Evolutionary conservation across 306 rosid genomes (phyloP), one percentile per base, ranked within the genome.

Genomic region (Astragalus glycyphyllos): DNA sequence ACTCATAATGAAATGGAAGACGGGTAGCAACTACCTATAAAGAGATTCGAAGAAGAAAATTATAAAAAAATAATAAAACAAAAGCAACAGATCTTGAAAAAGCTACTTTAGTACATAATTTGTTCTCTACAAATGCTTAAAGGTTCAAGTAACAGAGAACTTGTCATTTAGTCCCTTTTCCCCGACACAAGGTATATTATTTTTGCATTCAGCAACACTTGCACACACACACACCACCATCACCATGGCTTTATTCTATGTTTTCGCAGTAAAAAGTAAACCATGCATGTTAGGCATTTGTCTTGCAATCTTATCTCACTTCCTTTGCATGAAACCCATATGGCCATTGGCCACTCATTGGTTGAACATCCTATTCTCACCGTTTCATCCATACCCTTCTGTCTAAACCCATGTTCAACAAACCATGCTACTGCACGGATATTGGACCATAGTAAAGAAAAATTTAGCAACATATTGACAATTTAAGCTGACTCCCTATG

Each of bases 121-220:
- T 76, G 57, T 68, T 56, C 74, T 31, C 60, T 78, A 78, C 60
- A 81, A 77, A 78, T 38, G 72, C 50, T 71, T 55, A 75, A 79
- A 72, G 58, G 60, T 74, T 53, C 61, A 50, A 45, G 42, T 74
- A 50, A 67, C 34, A 68, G 60, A 63, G 81, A 74, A 66, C 42
- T 78, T 84, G 90, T 81, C 91, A 84, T 79, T 81, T 85, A 79
- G 96, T 68, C 83, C 60, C 58, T 16, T 71, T 58, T 80, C 41
- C 80, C 92, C 88, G 86, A 91, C 97, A 89, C 72, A 46, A 10
- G 75, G 73, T 74, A 79, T 69, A 75, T 51, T 80, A 71, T 64
- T 81, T 76, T 77, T 77, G 77, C 83, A 79, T 68, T 80, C 64
- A 70, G 74, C 70, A 73, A 67, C 69, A 65, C 77, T 51, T 41